Evolutionary conservation across 352 stramenopile species (phyloP).

Genomic region (Pilasporangium apinafurcum): DNA sequence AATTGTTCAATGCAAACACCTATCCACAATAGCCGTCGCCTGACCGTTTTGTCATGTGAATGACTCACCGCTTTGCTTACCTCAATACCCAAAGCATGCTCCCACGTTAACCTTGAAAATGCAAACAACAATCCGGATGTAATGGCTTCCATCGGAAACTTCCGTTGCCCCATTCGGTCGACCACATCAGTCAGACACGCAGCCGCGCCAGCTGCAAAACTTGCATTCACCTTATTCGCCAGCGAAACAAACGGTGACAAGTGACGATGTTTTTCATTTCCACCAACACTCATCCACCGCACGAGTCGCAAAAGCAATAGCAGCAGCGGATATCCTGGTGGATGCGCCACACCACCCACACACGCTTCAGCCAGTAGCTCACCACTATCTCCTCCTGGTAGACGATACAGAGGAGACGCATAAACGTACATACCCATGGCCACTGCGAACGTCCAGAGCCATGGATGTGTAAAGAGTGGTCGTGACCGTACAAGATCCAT

Average conservation of each 20-base stretch:
- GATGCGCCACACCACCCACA: constrained; percentile 85
- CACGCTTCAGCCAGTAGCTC: constrained; percentile 91
- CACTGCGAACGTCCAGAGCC: constrained; percentile 17
- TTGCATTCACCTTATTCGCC: constrained; percentile 31
- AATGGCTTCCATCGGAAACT: constrained; percentile 16
- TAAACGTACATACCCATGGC: constrained; percentile 13
- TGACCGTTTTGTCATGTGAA: no score
- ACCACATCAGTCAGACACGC: constrained; percentile 29
- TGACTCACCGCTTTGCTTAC: background rate
- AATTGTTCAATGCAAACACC: constrained; percentile 94
- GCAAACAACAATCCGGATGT: constrained; percentile 45
- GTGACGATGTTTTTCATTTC: background rate
- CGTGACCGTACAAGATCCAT: background rate
- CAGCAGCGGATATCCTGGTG: constrained; percentile 90
- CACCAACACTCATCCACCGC: constrained; percentile 1
- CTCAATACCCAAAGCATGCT: constrained; percentile 77
- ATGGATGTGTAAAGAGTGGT: constrained; percentile 4
- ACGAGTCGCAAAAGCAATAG: constrained; percentile 48
- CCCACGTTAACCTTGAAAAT: constrained; percentile 87
- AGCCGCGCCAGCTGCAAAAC: constrained; percentile 19
- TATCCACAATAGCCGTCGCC: constrained; percentile 12
- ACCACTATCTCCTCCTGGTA: constrained; percentile 83
- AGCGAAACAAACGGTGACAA: constrained; percentile 19
- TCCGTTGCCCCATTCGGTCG: constrained; percentile 13
- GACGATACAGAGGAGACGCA: constrained; percentile 6